A percentile compares a stretch with the other conserved stretches of the same genome.
These are phyloP conservation scores for Boletus rubropictus DNA, from an alignment of 768 basidiomycete species.

Conservation along the genomic window DNA sequence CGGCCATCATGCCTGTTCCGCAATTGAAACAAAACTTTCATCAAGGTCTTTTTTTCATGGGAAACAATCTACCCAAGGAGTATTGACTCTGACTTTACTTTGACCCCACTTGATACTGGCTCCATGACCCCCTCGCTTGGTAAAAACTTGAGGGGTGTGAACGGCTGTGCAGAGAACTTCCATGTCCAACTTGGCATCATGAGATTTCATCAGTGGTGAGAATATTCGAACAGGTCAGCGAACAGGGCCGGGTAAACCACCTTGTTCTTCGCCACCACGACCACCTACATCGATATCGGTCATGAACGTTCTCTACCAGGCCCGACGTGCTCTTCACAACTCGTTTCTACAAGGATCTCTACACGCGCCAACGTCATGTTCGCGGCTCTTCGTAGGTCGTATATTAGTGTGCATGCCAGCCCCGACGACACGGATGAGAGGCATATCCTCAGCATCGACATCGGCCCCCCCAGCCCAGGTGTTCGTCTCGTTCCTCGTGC, in stretches of 20 bases:
- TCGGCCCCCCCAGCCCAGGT: conserved; percentile 6
- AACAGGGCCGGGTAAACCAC: conserved; percentile 13
- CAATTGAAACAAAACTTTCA: too few relatives aligned
- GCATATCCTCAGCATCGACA: conserved; percentile 11
- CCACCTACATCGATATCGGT: neutral
- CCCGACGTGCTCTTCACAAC: conserved; percentile 19
- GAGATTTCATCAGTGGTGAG: too few relatives aligned
- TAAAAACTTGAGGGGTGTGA: too few relatives aligned
- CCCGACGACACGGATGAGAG: conserved; percentile 5
- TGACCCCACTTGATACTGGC: too few relatives aligned
- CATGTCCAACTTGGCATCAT: too few relatives aligned
- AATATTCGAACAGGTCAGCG: neutral
- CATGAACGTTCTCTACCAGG: conserved; percentile 22
- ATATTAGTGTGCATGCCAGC: neutral
- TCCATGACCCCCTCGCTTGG: too few relatives aligned
- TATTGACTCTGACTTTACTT: too few relatives aligned
- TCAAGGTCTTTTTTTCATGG: too few relatives aligned
- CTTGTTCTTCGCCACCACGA: neutral
- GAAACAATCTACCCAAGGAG: too few relatives aligned
- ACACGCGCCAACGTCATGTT: conserved; percentile 1
- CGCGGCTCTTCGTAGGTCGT: neutral
- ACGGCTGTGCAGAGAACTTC: too few relatives aligned
- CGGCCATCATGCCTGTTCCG: conserved; percentile 40
- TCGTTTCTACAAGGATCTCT: conserved; percentile 15
- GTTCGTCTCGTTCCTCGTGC: conserved; percentile 16